Evolutionary conservation across 768 basidiomycete genomes (phyloP).

Genomic region (Leucosporidium creatinivorum): DNA sequence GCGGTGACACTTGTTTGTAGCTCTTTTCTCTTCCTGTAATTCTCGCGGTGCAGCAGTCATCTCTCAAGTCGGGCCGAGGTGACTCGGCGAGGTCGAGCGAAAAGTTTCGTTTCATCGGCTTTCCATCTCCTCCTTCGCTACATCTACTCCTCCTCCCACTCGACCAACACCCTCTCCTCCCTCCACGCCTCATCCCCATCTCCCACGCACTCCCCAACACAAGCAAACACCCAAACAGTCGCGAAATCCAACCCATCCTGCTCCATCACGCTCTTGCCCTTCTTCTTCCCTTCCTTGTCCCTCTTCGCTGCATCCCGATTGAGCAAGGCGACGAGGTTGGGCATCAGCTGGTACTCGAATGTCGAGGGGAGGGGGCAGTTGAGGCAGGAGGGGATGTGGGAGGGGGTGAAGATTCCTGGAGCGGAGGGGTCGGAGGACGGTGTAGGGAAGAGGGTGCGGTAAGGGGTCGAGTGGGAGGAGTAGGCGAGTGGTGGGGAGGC

Average conservation of each 20-base stretch:
- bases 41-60: too few relatives aligned
- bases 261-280: conserved; percentile 47
- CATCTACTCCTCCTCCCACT: conserved; percentile 55
- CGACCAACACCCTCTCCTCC: conserved; percentile 67
- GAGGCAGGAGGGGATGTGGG: conserved; percentile 58
- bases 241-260: conserved; percentile 87
- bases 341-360: conserved; percentile 94
- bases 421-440: conserved; percentile 46
- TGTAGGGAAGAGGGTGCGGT: conserved; percentile 69
- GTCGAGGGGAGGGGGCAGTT: conserved; percentile 59
- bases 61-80: too few relatives aligned
- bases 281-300: conserved; percentile 51
- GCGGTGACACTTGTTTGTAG: too few relatives aligned
- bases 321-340: conserved; percentile 78
- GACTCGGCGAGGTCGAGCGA: too few relatives aligned
- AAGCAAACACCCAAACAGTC: conserved; percentile 80
- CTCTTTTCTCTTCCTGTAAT: too few relatives aligned
- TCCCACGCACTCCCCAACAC: conserved; percentile 65
- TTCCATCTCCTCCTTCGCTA: too few relatives aligned
- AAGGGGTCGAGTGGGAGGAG: conserved; percentile 61
- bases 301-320: conserved; percentile 50
- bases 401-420: conserved; percentile 48
- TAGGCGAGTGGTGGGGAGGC: conserved; percentile 76
- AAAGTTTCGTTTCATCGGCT: too few relatives aligned
- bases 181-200: conserved; percentile 53